Evolutionary conservation across 768 basidiomycete genomes (phyloP).

Genomic region (Trametes meyenii): DNA sequence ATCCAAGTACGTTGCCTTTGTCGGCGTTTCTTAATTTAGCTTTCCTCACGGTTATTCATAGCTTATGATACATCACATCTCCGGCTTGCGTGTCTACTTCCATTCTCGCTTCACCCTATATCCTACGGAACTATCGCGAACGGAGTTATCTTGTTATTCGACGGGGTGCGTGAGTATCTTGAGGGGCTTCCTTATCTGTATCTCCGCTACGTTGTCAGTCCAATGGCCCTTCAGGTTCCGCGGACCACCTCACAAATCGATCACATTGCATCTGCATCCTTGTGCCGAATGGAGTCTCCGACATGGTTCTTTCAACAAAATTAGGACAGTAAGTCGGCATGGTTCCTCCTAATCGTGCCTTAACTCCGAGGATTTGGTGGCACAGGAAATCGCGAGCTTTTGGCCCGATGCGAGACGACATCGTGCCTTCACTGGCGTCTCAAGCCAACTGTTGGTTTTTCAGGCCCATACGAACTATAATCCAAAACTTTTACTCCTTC

Average conservation of each 20-base stretch:
- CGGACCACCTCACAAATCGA: no score
- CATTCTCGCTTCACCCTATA: not conserved
- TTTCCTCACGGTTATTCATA: constrained; percentile 15
- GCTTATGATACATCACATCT: not conserved
- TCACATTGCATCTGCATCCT: not conserved
- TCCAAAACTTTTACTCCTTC: not conserved
- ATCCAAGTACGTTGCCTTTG: constrained; percentile 1
- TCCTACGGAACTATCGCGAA: not conserved
- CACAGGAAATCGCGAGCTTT: not conserved
- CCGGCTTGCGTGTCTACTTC: not conserved
- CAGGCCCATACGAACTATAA: not conserved
- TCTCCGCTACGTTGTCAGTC: no score
- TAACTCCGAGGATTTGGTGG: not conserved
- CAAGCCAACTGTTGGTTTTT: not conserved
- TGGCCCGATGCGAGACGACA: not conserved
- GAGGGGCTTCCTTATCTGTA: no score
- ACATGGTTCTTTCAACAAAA: constrained; percentile 4
- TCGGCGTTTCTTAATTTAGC: not conserved
- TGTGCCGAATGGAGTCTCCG: not conserved
- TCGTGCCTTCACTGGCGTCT: no score
- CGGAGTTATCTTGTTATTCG: not conserved
- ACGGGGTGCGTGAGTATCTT: no score
- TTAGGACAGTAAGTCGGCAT: constrained; percentile 9
- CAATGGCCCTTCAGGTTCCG: no score
- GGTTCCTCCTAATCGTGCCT: not conserved